phyloP scores from a whole-genome alignment of 1,139 yeast genomes.

The Saccharomycopsis hybrid region DNA sequence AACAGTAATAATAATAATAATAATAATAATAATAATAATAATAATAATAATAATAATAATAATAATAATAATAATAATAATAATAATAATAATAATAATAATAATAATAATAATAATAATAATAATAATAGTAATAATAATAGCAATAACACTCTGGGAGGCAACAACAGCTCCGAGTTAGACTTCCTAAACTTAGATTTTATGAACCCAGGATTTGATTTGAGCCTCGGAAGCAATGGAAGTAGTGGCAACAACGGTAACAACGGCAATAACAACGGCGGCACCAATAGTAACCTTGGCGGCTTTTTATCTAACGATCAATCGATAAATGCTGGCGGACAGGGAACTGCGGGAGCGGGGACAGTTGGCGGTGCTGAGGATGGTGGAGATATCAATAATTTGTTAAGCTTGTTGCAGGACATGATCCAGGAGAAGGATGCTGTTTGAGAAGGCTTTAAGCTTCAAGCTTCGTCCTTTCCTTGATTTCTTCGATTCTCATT shows the following conservation, averaged over 20 bases:
- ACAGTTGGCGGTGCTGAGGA: conserved; percentile 9
- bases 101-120: neutral
- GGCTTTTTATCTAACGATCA: neutral
- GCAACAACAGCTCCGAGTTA: neutral
- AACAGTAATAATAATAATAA: neutral
- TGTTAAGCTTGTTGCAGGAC: conserved; percentile 18
- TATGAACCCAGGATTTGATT: conserved; percentile 2
- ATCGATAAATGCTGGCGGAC: neutral
- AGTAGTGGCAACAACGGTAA: no score
- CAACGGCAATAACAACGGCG: neutral
- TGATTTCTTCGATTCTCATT: no score
- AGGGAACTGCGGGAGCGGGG: neutral
- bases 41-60: neutral
- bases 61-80: neutral
- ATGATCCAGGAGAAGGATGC: conserved; percentile 20
- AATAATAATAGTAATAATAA: neutral
- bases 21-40: neutral
- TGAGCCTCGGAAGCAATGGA: neutral
- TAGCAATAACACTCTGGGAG: neutral
- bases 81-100: neutral
- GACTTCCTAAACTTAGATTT: conserved; percentile 6
- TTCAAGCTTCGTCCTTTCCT: no score
- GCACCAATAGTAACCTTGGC: neutral
- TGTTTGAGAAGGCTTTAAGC: no score
- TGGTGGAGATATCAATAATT: conserved; percentile 19